A percentile compares a stretch with the other conserved stretches of the same genome.
Evolutionary conservation across 257 asterid genomes (phyloP).

Genomic region (Prunella vulgaris): DNA sequence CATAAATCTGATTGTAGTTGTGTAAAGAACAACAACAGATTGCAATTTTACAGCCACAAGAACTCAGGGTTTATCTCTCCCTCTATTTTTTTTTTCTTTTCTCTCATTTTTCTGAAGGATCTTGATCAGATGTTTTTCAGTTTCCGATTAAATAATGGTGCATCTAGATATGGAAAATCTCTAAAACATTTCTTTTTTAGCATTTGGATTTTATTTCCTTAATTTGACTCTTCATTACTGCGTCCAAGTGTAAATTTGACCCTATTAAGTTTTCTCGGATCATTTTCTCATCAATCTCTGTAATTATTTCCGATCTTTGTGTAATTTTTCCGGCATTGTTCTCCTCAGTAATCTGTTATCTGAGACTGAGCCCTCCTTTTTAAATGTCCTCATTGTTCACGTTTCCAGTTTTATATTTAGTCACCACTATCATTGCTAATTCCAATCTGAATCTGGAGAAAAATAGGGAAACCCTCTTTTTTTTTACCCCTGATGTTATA

Average conservation of each 20-base stretch:
- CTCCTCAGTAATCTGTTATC: conserved; percentile 25
- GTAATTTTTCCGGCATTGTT: conserved; percentile 16
- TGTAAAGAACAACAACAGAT: not conserved
- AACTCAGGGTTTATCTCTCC: conserved; percentile 7
- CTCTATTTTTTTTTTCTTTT: not conserved
- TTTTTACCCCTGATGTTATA: not conserved
- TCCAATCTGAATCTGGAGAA: not conserved
- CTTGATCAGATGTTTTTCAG: conserved; percentile 26
- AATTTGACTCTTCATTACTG: conserved; percentile 27
- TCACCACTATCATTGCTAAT: not conserved
- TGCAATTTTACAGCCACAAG: not conserved
- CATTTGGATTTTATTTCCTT: conserved; percentile 27
- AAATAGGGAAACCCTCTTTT: not conserved
- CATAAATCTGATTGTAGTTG: not conserved
- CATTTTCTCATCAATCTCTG: conserved; percentile 15
- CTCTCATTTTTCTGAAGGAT: not conserved
- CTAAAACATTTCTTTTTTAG: not conserved
- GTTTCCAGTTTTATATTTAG: not conserved
- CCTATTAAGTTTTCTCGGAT: conserved; percentile 20
- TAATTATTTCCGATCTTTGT: not conserved
- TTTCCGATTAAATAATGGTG: conserved; percentile 15
- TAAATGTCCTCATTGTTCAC: not conserved
- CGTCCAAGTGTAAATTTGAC: conserved; percentile 28
- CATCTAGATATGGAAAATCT: conserved; percentile 12
- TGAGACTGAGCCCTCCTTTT: not conserved